These are phyloP conservation scores for Zygosaccharomyces lentus DNA, from an alignment of 805 yeast genomes.

Conservation along the genomic window DNA sequence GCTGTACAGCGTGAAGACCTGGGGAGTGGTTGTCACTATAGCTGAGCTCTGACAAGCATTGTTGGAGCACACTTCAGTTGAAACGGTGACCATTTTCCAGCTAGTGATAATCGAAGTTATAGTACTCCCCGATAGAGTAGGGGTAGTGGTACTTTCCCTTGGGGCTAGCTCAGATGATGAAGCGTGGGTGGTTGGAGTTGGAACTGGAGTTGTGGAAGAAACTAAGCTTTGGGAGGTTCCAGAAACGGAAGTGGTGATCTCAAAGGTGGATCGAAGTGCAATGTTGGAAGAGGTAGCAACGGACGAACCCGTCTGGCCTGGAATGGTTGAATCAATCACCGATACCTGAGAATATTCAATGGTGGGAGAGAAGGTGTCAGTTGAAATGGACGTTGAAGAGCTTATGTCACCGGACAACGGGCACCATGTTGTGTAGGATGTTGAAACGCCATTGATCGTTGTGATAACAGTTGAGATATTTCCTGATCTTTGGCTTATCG, in stretches of 20 bases:
- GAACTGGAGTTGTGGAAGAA: neutral
- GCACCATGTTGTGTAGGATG: slow-evolving; percentile 42
- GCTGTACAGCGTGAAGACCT: slow-evolving; percentile 2
- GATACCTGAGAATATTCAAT: neutral
- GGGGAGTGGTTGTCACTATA: slow-evolving; percentile 4
- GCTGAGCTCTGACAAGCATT: slow-evolving; percentile 8
- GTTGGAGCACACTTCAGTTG: slow-evolving; percentile 19
- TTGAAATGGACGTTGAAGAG: slow-evolving; percentile 5
- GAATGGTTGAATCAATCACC: neutral
- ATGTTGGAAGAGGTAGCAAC: neutral
- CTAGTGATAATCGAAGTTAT: slow-evolving; percentile 2
- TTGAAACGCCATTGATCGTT: slow-evolving; percentile 30
- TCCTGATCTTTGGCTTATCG: neutral
- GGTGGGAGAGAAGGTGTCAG: slow-evolving; percentile 1
- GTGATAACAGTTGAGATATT: slow-evolving; percentile 32
- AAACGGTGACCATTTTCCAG: slow-evolving; percentile 12
- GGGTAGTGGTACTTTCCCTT: neutral
- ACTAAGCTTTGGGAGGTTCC: neutral
- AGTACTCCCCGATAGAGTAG: slow-evolving; percentile 9
- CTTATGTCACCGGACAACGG: slow-evolving; percentile 28
- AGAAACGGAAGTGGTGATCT: neutral
- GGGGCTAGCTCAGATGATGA: neutral
- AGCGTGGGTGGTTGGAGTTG: neutral
- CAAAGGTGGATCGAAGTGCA: neutral
- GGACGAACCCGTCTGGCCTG: neutral